Base-by-base conservation (phyloP, 495 filamentous ascomycete species). In the Penicillium robsamsonii region DNA sequence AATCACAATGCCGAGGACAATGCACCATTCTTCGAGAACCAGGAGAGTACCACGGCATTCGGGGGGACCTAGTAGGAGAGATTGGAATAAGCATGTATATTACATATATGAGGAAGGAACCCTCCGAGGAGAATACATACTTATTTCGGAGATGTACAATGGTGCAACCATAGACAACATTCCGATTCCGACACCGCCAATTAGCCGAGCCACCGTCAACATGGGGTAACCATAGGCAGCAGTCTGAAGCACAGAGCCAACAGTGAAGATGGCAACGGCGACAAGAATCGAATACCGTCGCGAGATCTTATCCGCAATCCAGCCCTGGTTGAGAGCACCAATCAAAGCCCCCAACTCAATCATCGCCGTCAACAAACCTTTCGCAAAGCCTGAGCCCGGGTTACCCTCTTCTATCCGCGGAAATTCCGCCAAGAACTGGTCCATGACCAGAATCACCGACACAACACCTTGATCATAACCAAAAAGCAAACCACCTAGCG, bases 161-260 rank as follows among this genome's bases (percentile, higher is more conserved):
- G 78, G 78, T 30, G 75, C 76, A 20, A 80, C 76, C 78, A 80
- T 80, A 11, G 70, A 74, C 45, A 79, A 59, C 81, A 81, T 82
- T 38, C 83, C 83, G 56, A 87, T 83, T 0, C 81, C 83, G 10
- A 84, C 46, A 46, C 84, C 84, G n/a, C 81, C 84, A 58, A 87
- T 79, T 27, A 84, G 67, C n/a, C 83, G 73, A 5, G 78, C 83
- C n/a, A 80, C 73, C 1, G 74, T 75, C 52, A 87, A 66, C 82
- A 86, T 85, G 4, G 76, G 71, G 59, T 82, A 84, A 27, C 80
- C 70, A 5, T 77, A 61, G 0, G 84, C 71, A 31, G 74, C 79
- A 27, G 82, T 82, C 59, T 87, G 83, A 31, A 87, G 61, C 3
- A 76, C 64, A 1, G 79, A 78, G 0, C 84, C 83, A 45, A 85